phyloP scores from a whole-genome alignment of 208 protist species.

The Dictyostelium gargantuum region DNA sequence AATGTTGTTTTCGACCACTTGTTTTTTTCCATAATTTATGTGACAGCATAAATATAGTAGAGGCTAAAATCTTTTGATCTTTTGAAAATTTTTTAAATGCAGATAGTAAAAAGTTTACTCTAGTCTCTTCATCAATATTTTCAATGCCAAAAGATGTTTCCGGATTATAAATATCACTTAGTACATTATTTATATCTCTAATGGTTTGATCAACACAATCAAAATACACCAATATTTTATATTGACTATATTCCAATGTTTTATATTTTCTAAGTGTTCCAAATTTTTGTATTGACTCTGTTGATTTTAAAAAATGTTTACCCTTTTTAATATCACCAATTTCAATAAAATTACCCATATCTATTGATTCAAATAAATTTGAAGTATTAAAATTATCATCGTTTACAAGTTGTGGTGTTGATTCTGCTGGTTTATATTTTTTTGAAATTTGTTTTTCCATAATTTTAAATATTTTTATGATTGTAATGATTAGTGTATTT shows the following conservation, averaged over 20 bases:
- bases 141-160: neutral
- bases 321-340: neutral
- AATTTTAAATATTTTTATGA: neutral
- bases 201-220: neutral
- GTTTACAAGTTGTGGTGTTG: neutral
- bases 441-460: neutral
- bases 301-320: neutral
- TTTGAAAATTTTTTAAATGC: slow-evolving; percentile 3
- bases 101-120: neutral
- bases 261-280: neutral
- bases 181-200: neutral
- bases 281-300: neutral
- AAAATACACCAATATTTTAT: neutral
- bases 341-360: neutral
- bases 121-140: neutral
- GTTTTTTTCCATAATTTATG: neutral
- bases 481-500: neutral
- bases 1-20: neutral
- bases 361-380: neutral
- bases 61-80: neutral
- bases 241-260: neutral
- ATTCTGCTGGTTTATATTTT: neutral
- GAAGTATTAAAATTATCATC: neutral
- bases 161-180: neutral
- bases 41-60: neutral